Conservation (phyloP, 106 monocot species). For the Acorus gramineus region DNA sequence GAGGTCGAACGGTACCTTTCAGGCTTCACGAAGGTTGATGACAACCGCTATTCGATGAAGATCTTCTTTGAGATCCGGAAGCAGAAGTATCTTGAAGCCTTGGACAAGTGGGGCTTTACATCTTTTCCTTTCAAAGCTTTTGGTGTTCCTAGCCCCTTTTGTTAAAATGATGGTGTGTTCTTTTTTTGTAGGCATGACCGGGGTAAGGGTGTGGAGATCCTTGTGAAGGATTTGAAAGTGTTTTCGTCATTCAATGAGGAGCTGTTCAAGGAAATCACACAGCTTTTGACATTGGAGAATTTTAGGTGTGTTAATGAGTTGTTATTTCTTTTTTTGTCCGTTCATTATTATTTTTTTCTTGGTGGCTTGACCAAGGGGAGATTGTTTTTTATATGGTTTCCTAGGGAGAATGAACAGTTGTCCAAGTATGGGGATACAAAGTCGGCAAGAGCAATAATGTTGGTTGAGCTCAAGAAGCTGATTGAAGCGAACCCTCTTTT, state of each 20-base stretch:
- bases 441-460: slow-evolving; percentile 21
- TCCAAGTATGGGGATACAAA: slow-evolving; percentile 29
- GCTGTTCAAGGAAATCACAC: slow-evolving; percentile 26
- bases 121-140: too few relatives aligned
- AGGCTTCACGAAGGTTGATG: background rate
- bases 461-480: slow-evolving; percentile 29
- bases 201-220: slow-evolving; percentile 22
- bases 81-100: slow-evolving; percentile 13
- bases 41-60: slow-evolving; percentile 14
- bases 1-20: slow-evolving; percentile 22
- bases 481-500: slow-evolving; percentile 32
- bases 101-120: background rate
- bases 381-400: background rate
- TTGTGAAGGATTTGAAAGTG: slow-evolving; percentile 27
- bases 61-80: slow-evolving; percentile 15
- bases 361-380: background rate
- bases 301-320: slow-evolving; percentile 16
- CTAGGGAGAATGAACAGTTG: slow-evolving; percentile 27
- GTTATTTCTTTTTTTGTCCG: background rate
- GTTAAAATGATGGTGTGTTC: too few relatives aligned
- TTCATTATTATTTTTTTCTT: background rate
- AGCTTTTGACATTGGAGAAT: slow-evolving; percentile 23
- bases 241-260: slow-evolving; percentile 27
- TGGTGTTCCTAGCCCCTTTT: too few relatives aligned
- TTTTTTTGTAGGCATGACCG: slow-evolving; percentile 14